A percentile compares a stretch with the other conserved stretches of the same genome.
Conservation (phyloP, 2,329 filamentous ascomycete species). For the Tolypocladium ovalisporum region DNA sequence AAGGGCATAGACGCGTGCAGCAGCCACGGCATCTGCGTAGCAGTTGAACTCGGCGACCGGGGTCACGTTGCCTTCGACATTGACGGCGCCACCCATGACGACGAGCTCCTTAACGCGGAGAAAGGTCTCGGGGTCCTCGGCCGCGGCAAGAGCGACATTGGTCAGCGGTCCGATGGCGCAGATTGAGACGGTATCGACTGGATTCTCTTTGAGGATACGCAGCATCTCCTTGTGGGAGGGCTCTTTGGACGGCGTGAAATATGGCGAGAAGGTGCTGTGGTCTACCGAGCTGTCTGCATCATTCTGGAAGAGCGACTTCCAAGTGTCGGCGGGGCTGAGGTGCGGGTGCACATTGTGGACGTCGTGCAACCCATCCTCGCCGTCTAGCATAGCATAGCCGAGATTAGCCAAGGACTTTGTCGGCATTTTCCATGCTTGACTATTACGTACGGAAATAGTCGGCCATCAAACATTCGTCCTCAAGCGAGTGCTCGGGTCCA, state of each 20-base stretch:
- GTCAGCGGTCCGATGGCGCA: slow-evolving; percentile 84
- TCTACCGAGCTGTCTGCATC: slow-evolving; percentile 21
- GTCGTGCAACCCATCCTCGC: slow-evolving; percentile 64
- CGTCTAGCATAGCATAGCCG: slow-evolving; percentile 39
- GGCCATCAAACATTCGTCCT: slow-evolving; percentile 68
- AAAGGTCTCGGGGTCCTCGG: slow-evolving; percentile 82
- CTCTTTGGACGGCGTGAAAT: slow-evolving; percentile 66
- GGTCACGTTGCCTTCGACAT: slow-evolving; percentile 69
- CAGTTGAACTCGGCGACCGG: slow-evolving; percentile 93
- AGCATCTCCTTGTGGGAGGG: slow-evolving; percentile 81
- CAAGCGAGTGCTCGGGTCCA: slow-evolving; percentile 75
- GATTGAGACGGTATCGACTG: slow-evolving; percentile 76
- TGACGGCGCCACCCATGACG: slow-evolving; percentile 86
- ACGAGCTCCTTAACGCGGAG: slow-evolving; percentile 81
- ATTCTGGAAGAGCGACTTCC: slow-evolving; percentile 53
- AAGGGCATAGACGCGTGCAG: slow-evolving; percentile 66
- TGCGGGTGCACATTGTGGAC: slow-evolving; percentile 67
- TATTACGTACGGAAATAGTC: slow-evolving; percentile 72
- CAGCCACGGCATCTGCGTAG: slow-evolving; percentile 74
- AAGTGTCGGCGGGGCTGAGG: slow-evolving; percentile 62
- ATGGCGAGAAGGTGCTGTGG: slow-evolving; percentile 34
- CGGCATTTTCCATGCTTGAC: not conserved
- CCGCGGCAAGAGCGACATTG: slow-evolving; percentile 83
- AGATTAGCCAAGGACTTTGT: slow-evolving; percentile 1
- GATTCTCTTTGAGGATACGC: slow-evolving; percentile 71